These are phyloP conservation scores for Aegilops tauschii DNA, from an alignment of 176 grass and related monocot genomes.

Conservation along the genomic window DNA sequence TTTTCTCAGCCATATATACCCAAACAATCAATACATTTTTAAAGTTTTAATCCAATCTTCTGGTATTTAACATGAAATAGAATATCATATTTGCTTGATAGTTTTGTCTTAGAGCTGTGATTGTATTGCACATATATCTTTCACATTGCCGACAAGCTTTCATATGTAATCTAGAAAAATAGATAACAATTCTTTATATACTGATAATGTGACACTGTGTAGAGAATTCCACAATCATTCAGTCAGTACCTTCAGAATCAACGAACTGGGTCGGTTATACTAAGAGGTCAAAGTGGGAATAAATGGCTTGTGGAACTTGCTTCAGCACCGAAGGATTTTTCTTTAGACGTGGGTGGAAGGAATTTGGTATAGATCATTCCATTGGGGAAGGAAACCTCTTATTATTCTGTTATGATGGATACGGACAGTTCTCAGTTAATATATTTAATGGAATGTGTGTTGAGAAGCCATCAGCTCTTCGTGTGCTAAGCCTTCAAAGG, in stretches of 20 bases:
- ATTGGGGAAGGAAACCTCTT: slow-evolving; percentile 45
- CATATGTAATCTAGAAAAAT: not conserved
- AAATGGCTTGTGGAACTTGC: slow-evolving; percentile 45
- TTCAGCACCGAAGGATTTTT: slow-evolving; percentile 20
- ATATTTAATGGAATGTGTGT: slow-evolving; percentile 44
- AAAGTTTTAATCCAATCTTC: not conserved
- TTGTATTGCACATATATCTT: not conserved
- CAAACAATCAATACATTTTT: not conserved
- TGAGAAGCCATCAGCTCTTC: slow-evolving; percentile 35
- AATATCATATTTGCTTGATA: slow-evolving; percentile 7
- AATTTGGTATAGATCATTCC: slow-evolving; percentile 57
- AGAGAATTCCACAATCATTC: slow-evolving; percentile 60
- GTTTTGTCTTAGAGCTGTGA: not conserved
- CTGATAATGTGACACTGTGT: not conserved
- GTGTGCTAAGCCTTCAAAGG: slow-evolving; percentile 8
- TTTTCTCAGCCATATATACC: not conserved
- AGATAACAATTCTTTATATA: not conserved
- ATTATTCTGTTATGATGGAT: slow-evolving; percentile 52
- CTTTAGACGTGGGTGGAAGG: slow-evolving; percentile 56
- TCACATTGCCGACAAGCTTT: not conserved
- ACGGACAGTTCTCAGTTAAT: slow-evolving; percentile 44
- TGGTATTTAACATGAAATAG: not conserved
- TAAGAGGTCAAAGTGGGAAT: slow-evolving; percentile 52
- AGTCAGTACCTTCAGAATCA: slow-evolving; percentile 31
- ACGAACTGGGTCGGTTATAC: slow-evolving; percentile 24